Evolutionary conservation across 1,139 yeast genomes (phyloP).

Genomic region (Nematodospora anomalae): DNA sequence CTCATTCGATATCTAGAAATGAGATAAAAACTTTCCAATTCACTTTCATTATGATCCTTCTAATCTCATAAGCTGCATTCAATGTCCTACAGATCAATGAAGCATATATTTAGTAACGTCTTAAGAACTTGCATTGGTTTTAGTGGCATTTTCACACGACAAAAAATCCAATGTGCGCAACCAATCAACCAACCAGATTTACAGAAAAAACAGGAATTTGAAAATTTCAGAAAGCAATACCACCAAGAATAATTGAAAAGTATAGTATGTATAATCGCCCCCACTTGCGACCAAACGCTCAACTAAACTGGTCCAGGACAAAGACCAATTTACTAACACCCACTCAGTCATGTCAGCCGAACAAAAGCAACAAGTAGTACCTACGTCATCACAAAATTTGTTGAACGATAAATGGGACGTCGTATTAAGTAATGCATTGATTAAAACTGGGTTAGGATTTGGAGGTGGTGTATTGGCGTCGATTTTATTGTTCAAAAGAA

Average conservation of each 20-base stretch:
- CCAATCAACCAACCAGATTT: constrained; percentile 9
- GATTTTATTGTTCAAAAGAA: constrained; percentile 86
- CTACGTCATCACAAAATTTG: constrained; percentile 62
- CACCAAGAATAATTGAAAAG: background rate
- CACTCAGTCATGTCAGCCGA: constrained; percentile 20
- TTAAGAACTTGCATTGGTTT: background rate
- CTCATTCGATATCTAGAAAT: too few species aligned
- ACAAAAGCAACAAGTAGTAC: constrained; percentile 32
- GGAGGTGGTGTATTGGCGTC: constrained; percentile 96
- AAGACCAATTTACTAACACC: too few species aligned
- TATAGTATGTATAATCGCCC: background rate
- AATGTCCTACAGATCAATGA: too few species aligned
- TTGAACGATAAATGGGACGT: constrained; percentile 95
- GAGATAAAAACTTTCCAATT: too few species aligned
- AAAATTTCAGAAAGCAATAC: background rate
- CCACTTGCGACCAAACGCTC: too few species aligned
- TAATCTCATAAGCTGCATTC: too few species aligned
- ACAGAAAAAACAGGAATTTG: constrained; percentile 3
- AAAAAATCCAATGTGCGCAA: background rate
- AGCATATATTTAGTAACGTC: background rate
- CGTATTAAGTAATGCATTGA: constrained; percentile 88
- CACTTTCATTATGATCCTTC: too few species aligned
- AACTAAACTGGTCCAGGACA: too few species aligned
- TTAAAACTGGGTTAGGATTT: constrained; percentile 95
- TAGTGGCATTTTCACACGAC: background rate